A percentile compares a stretch with the other conserved stretches of the same genome.
Evolutionary conservation across 1,139 yeast species (phyloP).

Genomic region (Suhomyces coccinellae): DNA sequence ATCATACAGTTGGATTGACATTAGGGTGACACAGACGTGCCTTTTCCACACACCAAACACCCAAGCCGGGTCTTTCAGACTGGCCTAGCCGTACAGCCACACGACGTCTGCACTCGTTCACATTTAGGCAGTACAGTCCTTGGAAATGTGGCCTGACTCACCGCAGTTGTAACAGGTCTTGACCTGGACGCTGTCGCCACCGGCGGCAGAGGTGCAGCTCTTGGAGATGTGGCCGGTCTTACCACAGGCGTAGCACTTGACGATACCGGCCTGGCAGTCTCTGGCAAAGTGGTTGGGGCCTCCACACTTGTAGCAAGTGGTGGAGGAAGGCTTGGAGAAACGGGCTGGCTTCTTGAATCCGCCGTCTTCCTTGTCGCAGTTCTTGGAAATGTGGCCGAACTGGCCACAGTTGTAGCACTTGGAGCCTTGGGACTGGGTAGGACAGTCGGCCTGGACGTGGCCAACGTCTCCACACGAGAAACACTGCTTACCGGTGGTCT

Average conservation of each 20-base stretch:
- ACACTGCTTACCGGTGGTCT: constrained; percentile 81
- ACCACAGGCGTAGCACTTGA: constrained; percentile 92
- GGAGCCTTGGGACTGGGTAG: constrained; percentile 50
- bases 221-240: constrained; percentile 84
- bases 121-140: constrained; percentile 56
- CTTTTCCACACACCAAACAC: constrained; percentile 4
- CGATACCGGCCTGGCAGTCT: constrained; percentile 75
- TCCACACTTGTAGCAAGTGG: constrained; percentile 88
- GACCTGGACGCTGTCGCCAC: constrained; percentile 39
- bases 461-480: constrained; percentile 81
- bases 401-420: constrained; percentile 62
- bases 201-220: constrained; percentile 63
- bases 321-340: constrained; percentile 27
- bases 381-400: constrained; percentile 80
- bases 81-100: too few relatives aligned
- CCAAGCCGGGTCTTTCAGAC: background rate
- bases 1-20: constrained; percentile 6
- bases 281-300: constrained; percentile 93
- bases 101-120: background rate
- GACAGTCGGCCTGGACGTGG: constrained; percentile 69
- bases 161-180: constrained; percentile 59
- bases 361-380: constrained; percentile 52
- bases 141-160: constrained; percentile 35
- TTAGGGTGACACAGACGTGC: constrained; percentile 4
- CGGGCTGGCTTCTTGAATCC: constrained; percentile 19